Conservation (phyloP, 176 grass and related monocot species). For the Dactylis glomerata region DNA sequence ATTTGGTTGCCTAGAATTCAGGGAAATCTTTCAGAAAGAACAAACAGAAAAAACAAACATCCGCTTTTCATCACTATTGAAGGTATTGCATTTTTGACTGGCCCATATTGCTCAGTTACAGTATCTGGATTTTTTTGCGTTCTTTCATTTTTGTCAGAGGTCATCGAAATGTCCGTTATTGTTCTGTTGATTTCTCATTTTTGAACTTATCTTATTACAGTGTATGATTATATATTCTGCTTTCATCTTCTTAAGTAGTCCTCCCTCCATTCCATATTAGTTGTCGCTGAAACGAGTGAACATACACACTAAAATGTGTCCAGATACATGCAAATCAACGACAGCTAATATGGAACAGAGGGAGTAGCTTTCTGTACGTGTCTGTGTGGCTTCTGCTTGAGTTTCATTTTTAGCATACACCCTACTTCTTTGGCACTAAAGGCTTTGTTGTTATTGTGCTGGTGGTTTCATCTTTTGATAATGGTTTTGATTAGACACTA, state of each 20-base stretch:
- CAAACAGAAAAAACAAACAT: constrained; percentile 38
- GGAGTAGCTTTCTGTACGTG: background rate
- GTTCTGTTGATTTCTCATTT: constrained; percentile 2
- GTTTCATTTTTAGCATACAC: background rate
- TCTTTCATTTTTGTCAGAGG: constrained; percentile 7
- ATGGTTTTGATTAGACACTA: constrained; percentile 1
- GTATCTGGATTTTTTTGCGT: background rate
- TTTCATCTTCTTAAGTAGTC: constrained; percentile 19
- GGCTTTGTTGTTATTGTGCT: background rate
- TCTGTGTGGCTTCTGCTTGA: background rate
- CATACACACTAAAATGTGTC: too few relatives aligned
- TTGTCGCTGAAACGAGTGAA: too few relatives aligned
- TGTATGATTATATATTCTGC: background rate
- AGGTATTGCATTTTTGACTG: constrained; percentile 43
- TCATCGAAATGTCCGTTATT: background rate
- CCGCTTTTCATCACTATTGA: constrained; percentile 64
- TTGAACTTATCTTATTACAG: constrained; percentile 5
- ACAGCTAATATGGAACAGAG: too few relatives aligned
- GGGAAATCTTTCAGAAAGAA: constrained; percentile 40
- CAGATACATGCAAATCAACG: too few relatives aligned
- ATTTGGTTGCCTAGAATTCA: constrained; percentile 75
- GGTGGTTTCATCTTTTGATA: background rate
- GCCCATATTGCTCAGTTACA: constrained; percentile 1
- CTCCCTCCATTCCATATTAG: too few relatives aligned
- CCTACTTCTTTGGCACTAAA: background rate